A percentile compares a stretch with the other conserved stretches of the same genome.
Evolutionary conservation across 805 yeast species (phyloP).

Genomic region (Lachancea fermentati): DNA sequence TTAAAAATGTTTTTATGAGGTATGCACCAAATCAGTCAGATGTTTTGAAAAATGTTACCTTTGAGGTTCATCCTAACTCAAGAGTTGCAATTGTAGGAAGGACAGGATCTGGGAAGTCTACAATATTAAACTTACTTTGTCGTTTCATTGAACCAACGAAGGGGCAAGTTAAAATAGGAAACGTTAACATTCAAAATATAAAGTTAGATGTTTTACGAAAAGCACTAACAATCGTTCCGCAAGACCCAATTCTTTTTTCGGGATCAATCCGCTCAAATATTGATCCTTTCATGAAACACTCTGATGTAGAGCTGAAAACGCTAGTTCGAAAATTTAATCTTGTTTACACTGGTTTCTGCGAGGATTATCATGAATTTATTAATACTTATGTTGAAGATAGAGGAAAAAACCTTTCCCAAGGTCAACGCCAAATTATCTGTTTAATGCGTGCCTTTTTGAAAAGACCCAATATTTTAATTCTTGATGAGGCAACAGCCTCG

Average conservation of each 20-base stretch:
- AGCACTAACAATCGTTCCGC: constrained; percentile 68
- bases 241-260: constrained; percentile 72
- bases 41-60: constrained; percentile 44
- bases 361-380: constrained; percentile 48
- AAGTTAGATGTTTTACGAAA: constrained; percentile 62
- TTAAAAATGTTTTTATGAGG: constrained; percentile 45
- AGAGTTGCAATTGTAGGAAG: constrained; percentile 85
- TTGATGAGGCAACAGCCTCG: constrained; percentile 79
- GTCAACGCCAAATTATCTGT: constrained; percentile 68
- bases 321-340: constrained; percentile 54
- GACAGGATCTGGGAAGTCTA: constrained; percentile 87
- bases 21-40: constrained; percentile 58
- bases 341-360: constrained; percentile 26
- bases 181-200: constrained; percentile 52
- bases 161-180: constrained; percentile 57
- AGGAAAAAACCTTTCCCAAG: constrained; percentile 60
- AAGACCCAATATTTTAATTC: constrained; percentile 64
- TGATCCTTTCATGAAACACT: constrained; percentile 52
- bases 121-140: too few species aligned
- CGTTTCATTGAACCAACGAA: too few species aligned
- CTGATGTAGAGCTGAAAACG: constrained; percentile 53
- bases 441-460: constrained; percentile 79
- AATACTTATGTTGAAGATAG: constrained; percentile 54
- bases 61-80: constrained; percentile 48
- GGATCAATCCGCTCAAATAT: constrained; percentile 66